phyloP scores from a whole-genome alignment of 768 basidiomycete species.

The Sporobolomyces roseus region DNA sequence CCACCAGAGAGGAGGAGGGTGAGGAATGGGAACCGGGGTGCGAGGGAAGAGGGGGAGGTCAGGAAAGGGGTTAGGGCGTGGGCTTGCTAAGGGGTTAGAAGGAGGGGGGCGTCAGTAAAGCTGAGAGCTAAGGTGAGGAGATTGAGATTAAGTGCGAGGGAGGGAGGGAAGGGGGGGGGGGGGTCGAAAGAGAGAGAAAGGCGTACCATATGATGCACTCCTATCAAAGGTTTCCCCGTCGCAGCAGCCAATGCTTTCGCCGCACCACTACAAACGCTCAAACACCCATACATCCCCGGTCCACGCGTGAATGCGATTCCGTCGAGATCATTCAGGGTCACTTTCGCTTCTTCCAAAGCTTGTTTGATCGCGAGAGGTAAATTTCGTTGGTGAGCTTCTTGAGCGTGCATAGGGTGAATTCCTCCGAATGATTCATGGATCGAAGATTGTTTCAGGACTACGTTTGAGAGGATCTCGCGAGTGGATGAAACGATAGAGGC shows the following conservation, averaged over 20 bases:
- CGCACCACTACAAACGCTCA: constrained; percentile 71
- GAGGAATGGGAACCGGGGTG: constrained; percentile 73
- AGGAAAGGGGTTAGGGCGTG: constrained; percentile 79
- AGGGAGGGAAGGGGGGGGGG: neutral
- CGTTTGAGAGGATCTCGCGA: constrained; percentile 67
- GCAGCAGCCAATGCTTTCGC: constrained; percentile 82
- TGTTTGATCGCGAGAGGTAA: constrained; percentile 72
- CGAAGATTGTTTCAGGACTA: constrained; percentile 76
- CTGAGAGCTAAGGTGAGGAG: too few relatives aligned
- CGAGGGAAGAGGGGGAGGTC: constrained; percentile 68
- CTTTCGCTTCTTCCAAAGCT: constrained; percentile 64
- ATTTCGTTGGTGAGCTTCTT: constrained; percentile 67
- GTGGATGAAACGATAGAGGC: constrained; percentile 75
- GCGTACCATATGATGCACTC: constrained; percentile 90
- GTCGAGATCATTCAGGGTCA: constrained; percentile 64
- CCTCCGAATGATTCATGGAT: constrained; percentile 48
- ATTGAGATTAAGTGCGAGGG: neutral
- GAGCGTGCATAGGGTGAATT: constrained; percentile 53
- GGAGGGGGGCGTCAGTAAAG: neutral
- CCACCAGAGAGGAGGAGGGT: constrained; percentile 88
- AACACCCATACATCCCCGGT: constrained; percentile 66
- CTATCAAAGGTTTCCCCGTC: constrained; percentile 66
- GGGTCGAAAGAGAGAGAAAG: neutral
- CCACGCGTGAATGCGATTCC: constrained; percentile 89
- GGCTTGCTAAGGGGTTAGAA: constrained; percentile 63